Conservation (phyloP, 306 rosid species). For the Fagus sylvatica region DNA sequence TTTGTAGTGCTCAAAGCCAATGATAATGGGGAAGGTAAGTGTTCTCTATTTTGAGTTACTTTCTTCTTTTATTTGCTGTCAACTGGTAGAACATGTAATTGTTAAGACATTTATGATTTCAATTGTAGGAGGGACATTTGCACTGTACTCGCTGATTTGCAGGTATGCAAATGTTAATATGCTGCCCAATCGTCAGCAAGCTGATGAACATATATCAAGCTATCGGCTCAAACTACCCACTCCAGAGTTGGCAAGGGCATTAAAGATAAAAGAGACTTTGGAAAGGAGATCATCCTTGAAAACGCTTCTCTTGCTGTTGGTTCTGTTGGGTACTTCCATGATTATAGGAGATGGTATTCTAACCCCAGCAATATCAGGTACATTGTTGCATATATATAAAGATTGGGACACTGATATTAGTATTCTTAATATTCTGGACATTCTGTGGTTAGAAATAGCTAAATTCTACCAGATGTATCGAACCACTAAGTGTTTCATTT, state of each 20-base stretch:
- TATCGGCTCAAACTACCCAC: conserved; percentile 91
- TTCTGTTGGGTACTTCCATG: conserved; percentile 95
- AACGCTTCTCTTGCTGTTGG: conserved; percentile 68
- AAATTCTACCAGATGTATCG: background rate
- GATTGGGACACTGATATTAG: background rate
- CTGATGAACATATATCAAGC: conserved; percentile 88
- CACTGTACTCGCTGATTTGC: conserved; percentile 91
- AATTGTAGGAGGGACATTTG: conserved; percentile 94
- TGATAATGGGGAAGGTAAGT: conserved; percentile 90
- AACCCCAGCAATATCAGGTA: conserved; percentile 98
- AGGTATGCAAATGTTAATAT: conserved; percentile 82
- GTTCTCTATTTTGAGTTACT: conserved; percentile 16
- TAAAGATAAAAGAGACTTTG: conserved; percentile 67
- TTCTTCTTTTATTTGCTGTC: conserved; percentile 21
- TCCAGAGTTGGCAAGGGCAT: conserved; percentile 88
- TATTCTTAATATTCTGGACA: background rate
- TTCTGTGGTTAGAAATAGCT: background rate
- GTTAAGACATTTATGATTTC: conserved; percentile 21
- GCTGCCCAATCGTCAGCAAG: conserved; percentile 91
- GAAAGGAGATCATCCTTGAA: conserved; percentile 63
- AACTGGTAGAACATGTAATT: background rate
- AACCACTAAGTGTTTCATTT: background rate
- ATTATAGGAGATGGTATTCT: conserved; percentile 96
- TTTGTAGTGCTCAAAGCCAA: conserved; percentile 96
- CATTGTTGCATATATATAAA: conserved; percentile 5